Conservation (phyloP, 2,329 filamentous ascomycete species). For the Botrytis squamosa region DNA sequence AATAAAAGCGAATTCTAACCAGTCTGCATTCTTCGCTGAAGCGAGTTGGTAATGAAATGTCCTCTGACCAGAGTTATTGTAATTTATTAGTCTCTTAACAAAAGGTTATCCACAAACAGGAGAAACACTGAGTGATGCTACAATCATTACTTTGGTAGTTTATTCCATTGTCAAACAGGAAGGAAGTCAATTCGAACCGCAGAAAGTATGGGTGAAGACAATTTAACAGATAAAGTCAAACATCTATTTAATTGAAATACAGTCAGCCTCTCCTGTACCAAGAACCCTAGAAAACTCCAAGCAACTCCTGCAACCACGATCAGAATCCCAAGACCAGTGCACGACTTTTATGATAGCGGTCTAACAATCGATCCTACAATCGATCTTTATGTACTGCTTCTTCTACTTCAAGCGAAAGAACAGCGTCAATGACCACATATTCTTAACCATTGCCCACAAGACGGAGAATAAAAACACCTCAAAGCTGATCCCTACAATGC, state of each 20-base stretch:
- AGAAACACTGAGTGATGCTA: not conserved
- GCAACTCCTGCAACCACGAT: not conserved
- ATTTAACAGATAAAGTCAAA: not conserved
- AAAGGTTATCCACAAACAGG: not conserved
- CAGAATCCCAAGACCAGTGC: not conserved
- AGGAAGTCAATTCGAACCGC: not conserved
- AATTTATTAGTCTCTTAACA: not conserved
- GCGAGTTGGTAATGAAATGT: not conserved
- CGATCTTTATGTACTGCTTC: not conserved
- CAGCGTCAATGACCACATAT: not conserved
- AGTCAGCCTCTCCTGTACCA: no score
- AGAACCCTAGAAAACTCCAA: not conserved
- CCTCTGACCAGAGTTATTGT: not conserved
- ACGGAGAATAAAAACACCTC: not conserved
- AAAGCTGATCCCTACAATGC: not conserved
- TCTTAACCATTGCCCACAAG: not conserved
- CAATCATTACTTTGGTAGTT: not conserved
- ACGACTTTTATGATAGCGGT: not conserved
- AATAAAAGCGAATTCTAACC: not conserved
- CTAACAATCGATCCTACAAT: not conserved
- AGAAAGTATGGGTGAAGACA: not conserved
- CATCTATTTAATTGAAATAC: not conserved
- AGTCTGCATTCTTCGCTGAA: no score
- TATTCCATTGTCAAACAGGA: not conserved
- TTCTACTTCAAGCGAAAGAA: not conserved